Percentiles rank a stretch among this genome's conserved stretches.
phyloP scores from a whole-genome alignment of 176 grass and related monocot species.

The Calamus simplicifolius region DNA sequence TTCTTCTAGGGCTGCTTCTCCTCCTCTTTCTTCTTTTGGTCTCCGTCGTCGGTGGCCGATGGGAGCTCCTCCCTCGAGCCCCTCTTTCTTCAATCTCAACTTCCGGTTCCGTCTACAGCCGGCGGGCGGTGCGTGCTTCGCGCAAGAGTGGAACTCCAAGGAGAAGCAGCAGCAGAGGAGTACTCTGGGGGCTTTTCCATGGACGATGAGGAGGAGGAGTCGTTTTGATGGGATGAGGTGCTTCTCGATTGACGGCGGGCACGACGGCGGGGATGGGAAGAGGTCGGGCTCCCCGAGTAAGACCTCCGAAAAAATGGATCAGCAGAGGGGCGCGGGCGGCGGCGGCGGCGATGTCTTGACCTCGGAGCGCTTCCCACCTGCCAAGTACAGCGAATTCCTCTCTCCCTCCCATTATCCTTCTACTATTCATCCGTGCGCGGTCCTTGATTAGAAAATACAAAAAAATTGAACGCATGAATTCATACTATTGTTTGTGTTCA shows the following conservation, averaged over 20 bases:
- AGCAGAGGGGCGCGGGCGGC: constrained; percentile 2
- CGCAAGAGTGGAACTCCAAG: not conserved
- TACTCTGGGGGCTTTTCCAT: no score
- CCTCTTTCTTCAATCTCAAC: constrained; percentile 7
- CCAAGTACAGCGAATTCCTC: constrained; percentile 21
- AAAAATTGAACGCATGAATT: no score
- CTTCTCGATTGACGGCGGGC: constrained; percentile 38
- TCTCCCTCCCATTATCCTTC: not conserved
- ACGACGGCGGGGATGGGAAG: constrained; percentile 32
- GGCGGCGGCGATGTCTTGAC: constrained; percentile 25
- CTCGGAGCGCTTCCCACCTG: constrained; percentile 33
- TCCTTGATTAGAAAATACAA: not conserved
- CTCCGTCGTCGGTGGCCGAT: not conserved
- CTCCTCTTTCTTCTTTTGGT: no score
- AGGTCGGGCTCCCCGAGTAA: constrained; percentile 9
- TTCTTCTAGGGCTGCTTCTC: no score
- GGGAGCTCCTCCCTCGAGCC: constrained; percentile 10
- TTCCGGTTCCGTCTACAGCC: not conserved
- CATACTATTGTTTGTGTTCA: constrained; percentile 11
- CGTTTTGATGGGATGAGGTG: constrained; percentile 32
- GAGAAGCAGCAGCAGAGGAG: not conserved
- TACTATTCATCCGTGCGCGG: constrained; percentile 7
- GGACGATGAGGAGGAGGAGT: constrained; percentile 8
- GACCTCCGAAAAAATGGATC: constrained; percentile 13
- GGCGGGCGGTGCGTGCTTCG: not conserved